Base-by-base conservation (phyloP, 306 rosid species). In the Ormosia semicastrata region DNA sequence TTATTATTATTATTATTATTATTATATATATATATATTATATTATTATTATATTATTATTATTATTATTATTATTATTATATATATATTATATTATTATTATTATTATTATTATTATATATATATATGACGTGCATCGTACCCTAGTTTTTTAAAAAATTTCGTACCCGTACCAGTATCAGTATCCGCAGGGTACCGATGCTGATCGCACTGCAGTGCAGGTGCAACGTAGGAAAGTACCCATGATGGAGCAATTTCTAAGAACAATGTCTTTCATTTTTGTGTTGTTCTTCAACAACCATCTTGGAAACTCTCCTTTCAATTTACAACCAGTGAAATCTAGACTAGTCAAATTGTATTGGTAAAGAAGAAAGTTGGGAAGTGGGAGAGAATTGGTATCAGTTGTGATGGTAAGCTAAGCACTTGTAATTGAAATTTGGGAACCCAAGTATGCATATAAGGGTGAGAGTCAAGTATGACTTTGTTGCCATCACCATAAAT, bases 261-360 rank as follows among this genome's bases (percentile, higher is more conserved):
- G 36, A 12, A 7, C 0, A 33, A 33, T 36, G 0, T 36, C 2
- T 5, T 11, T 8, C 58, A 68, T 17, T 29, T 56, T 24, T 40
- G 76, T 9, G 43, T 78, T 78, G 24, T 78, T 78, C 54, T 53
- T 36, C 56, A 78, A 15, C 30, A 78, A 68, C 82, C 82, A 67
- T 1, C 29, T 54, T 4, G 76, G 76, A 15, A 78, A 67, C 5
- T 67, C 36, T 8, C 80, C 44, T 62, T 2, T 33, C 8, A 75
- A 10, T 29, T 7, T 60, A 8, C 56, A 57, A 30, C 68, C 2
- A 44, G 34, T 30, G 17, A 43, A 60, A 41, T 75, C 80, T 3
- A 75, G 1, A 40, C 3, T 3, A 12, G 57, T 58, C 43, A 75
- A 75, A 3, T 58, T 41, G 79, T 73, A n/a, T 10, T 73, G 78